Evolutionary conservation across 192 early-diverging fungal genomes (phyloP), one percentile per base, ranked within the genome.

Genomic region (Rhizoclosmatium globosum): DNA sequence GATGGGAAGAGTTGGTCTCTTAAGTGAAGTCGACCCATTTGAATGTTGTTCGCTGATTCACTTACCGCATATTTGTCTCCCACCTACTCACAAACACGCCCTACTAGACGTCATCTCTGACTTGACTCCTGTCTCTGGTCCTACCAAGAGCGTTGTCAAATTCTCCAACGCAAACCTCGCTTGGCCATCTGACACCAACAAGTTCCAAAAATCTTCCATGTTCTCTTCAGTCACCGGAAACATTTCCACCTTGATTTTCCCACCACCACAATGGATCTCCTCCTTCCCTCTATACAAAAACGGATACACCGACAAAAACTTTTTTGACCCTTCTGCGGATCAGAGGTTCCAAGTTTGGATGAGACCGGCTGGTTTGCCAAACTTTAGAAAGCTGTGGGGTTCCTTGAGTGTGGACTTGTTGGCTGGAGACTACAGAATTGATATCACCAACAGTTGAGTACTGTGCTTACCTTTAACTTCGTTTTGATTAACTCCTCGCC

Each of bases 291-390:
- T 31, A 13, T 91, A 68, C 65, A 64, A 45, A 0, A 58, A 85
- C 17, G 90, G 90, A 23, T 91, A 91, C 80, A 88, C 71, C n/a
- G 77, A 71, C 1, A 74, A 76, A 17, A 87, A 92, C 56, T 84
- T 91, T 46, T 90, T 92, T 38, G 83, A 98, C 76, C 86, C 94
- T 45, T 68, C 79, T 17, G 69, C 78, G 7, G 87, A 94, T 86
- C 92, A 97, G 85, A 90, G 92, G 58, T 94, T 99, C 78, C 94
- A 97, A 78, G 98, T 99, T 21, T 99, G 98, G 98, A 98, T 99
- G 97, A 89, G 97, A 47, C 95, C 94, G 0, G 96, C 96, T 21
- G 96, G 97, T 9, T 87, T 98, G 65, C 98, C 98, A 44, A 95
- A 92, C 45, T 99, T 99, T 86, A 87, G 97, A 65, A 99, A 99